Evolutionary conservation across 2,329 filamentous ascomycete species (phyloP).

Genomic region (Torrubiella hemipterigena): DNA sequence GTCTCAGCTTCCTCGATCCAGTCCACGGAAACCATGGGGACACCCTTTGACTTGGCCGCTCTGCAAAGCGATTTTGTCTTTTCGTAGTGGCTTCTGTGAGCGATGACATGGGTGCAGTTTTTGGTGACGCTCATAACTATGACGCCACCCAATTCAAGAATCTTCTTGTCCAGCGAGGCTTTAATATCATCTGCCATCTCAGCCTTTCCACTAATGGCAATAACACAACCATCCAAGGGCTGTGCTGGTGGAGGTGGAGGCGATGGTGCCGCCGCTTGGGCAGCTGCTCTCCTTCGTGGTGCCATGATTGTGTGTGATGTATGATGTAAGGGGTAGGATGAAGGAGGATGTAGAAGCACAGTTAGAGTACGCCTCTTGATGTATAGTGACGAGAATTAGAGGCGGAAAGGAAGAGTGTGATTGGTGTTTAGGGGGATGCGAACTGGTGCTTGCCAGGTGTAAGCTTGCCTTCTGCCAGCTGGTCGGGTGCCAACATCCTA

Average conservation of each 20-base stretch:
- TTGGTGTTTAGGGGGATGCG: too few relatives aligned
- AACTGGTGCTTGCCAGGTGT: too few relatives aligned
- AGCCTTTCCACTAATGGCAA: conserved; percentile 46
- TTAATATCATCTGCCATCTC: conserved; percentile 37
- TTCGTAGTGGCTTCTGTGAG: conserved; percentile 38
- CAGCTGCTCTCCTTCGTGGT: too few relatives aligned
- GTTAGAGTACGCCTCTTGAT: too few relatives aligned
- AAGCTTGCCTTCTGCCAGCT: too few relatives aligned
- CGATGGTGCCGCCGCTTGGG: conserved; percentile 12
- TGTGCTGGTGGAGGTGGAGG: conserved; percentile 16
- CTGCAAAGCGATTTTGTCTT: conserved; percentile 27
- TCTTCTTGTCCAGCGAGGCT: conserved; percentile 28
- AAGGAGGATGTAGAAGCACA: too few relatives aligned
- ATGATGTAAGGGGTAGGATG: too few relatives aligned
- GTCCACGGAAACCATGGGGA: conserved; percentile 44
- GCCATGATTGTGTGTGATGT: too few relatives aligned
- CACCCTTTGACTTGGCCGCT: conserved; percentile 33
- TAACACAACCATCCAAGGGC: conserved; percentile 28
- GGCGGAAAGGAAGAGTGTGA: too few relatives aligned
- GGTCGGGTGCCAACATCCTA: too few relatives aligned
- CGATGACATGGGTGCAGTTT: conserved; percentile 44
- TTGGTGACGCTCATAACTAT: conserved; percentile 34
- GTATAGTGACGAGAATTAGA: too few relatives aligned
- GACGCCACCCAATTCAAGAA: conserved; percentile 36
- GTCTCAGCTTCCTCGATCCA: conserved; percentile 50